Percentiles rank a stretch among this genome's conserved stretches.
These are phyloP conservation scores for Ambrosiella cleistominuta DNA, from an alignment of 2,329 filamentous ascomycete genomes.

Conservation along the genomic window DNA sequence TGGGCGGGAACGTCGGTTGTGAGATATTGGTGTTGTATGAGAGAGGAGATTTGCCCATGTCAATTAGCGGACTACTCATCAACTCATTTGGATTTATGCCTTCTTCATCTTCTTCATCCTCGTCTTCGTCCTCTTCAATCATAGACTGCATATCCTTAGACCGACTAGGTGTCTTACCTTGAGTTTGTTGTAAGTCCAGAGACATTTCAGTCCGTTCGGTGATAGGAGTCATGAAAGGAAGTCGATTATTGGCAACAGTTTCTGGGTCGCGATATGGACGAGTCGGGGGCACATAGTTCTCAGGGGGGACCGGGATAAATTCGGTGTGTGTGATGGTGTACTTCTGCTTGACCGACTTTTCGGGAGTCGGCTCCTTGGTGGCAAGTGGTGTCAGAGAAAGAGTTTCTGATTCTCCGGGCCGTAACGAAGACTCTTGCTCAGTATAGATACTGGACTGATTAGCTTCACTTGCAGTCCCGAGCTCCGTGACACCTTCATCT, in stretches of 20 bases:
- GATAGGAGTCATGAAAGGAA: slow-evolving; percentile 98
- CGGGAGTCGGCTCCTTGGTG: neutral
- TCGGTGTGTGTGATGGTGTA: slow-evolving; percentile 37
- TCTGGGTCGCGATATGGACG: slow-evolving; percentile 66
- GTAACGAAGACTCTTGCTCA: slow-evolving; percentile 8
- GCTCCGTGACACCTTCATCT: slow-evolving; percentile 19
- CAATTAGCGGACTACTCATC: slow-evolving; percentile 55
- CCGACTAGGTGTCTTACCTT: slow-evolving; percentile 61
- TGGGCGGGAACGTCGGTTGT: slow-evolving; percentile 17
- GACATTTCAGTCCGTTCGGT: slow-evolving; percentile 89
- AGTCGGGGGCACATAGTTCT: slow-evolving; percentile 68
- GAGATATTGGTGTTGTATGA: slow-evolving; percentile 26
- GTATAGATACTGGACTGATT: slow-evolving; percentile 16
- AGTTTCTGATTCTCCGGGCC: neutral
- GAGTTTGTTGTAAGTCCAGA: slow-evolving; percentile 43
- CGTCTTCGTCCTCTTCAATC: slow-evolving; percentile 18
- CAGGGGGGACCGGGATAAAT: slow-evolving; percentile 69
- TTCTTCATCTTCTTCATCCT: slow-evolving; percentile 17
- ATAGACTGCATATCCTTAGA: slow-evolving; percentile 19
- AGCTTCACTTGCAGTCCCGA: slow-evolving; percentile 23
- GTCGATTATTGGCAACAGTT: slow-evolving; percentile 68
- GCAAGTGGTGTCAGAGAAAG: neutral
- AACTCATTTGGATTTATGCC: slow-evolving; percentile 15
- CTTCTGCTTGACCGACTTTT: slow-evolving; percentile 16
- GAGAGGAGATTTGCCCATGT: slow-evolving; percentile 33